phyloP scores from a whole-genome alignment of 2,329 filamentous ascomycete species.

The Fusarium coffeatum region DNA sequence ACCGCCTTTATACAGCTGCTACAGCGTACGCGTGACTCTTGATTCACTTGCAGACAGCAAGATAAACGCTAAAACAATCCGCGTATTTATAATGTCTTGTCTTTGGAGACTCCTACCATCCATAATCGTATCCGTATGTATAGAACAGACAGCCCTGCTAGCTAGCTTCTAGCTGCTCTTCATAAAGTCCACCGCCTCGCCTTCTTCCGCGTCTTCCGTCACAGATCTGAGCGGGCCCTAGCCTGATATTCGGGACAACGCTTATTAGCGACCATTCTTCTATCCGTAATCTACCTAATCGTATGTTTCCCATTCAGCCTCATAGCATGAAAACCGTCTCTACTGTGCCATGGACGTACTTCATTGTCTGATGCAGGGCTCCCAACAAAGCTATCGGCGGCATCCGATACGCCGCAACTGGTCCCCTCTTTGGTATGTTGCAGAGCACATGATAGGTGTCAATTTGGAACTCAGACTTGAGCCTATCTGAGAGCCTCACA shows the following conservation, averaged over 20 bases:
- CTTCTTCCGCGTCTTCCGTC: constrained; percentile 35
- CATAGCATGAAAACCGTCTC: constrained; percentile 4
- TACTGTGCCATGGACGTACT: constrained; percentile 5
- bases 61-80: not conserved
- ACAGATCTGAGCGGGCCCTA: constrained; percentile 38
- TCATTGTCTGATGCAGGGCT: constrained; percentile 16
- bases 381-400: constrained; percentile 25
- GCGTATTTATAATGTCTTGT: constrained; percentile 10
- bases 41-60: constrained; percentile 6
- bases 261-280: constrained; percentile 12
- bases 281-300: constrained; percentile 14
- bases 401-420: constrained; percentile 10
- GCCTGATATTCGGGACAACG: constrained; percentile 28
- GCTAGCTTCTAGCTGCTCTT: not conserved
- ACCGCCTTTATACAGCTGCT: not conserved
- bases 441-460: not conserved
- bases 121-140: constrained; percentile 36
- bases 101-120: constrained; percentile 17
- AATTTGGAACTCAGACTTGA: not conserved
- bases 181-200: constrained; percentile 29
- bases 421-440: not conserved
- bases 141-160: constrained; percentile 16
- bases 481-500: not conserved
- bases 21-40: not conserved
- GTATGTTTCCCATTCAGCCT: constrained; percentile 41